These are phyloP conservation scores for Pseudogymnoascus sp. DNA, from an alignment of 2,329 filamentous ascomycete genomes.

Conservation along the genomic window DNA sequence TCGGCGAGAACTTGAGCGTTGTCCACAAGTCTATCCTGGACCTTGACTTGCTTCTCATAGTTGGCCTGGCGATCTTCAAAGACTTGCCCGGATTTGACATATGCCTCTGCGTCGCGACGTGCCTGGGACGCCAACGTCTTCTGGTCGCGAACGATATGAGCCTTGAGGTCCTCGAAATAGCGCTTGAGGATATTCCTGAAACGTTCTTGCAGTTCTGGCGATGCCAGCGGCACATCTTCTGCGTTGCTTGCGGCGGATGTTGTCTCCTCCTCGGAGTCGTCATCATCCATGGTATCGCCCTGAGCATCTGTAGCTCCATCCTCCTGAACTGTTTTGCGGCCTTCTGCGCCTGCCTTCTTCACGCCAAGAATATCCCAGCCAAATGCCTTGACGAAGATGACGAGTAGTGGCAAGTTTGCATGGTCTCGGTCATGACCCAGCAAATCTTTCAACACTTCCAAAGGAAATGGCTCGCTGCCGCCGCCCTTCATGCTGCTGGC, in stretches of 20 bases:
- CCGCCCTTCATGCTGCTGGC: conserved; percentile 50
- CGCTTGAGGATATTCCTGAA: conserved; percentile 79
- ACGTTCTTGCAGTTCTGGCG: conserved; percentile 69
- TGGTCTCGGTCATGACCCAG: conserved; percentile 91
- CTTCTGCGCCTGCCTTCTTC: conserved; percentile 60
- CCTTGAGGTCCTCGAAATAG: conserved; percentile 90
- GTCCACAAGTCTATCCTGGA: conserved; percentile 79
- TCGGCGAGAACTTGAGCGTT: conserved; percentile 91
- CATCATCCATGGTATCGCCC: conserved; percentile 35
- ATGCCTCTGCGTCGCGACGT: conserved; percentile 92
- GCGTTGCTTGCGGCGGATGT: conserved; percentile 34
- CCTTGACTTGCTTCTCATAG: conserved; percentile 88
- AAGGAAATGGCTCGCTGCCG: conserved; percentile 81
- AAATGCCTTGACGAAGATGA: conserved; percentile 93
- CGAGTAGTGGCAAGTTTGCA: conserved; percentile 79
- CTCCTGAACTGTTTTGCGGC: conserved; percentile 75
- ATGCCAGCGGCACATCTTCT: conserved; percentile 65
- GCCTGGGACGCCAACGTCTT: conserved; percentile 80
- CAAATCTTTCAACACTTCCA: conserved; percentile 96
- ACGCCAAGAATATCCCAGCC: conserved; percentile 91
- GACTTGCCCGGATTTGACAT: conserved; percentile 96
- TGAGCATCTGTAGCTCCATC: conserved; percentile 58
- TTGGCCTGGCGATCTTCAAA: conserved; percentile 96
- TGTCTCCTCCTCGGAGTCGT: conserved; percentile 43
- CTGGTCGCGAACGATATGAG: conserved; percentile 82